Evolutionary conservation across 2,329 filamentous ascomycete species (phyloP).

Genomic region (Neofusicoccum kwambonambiense): DNA sequence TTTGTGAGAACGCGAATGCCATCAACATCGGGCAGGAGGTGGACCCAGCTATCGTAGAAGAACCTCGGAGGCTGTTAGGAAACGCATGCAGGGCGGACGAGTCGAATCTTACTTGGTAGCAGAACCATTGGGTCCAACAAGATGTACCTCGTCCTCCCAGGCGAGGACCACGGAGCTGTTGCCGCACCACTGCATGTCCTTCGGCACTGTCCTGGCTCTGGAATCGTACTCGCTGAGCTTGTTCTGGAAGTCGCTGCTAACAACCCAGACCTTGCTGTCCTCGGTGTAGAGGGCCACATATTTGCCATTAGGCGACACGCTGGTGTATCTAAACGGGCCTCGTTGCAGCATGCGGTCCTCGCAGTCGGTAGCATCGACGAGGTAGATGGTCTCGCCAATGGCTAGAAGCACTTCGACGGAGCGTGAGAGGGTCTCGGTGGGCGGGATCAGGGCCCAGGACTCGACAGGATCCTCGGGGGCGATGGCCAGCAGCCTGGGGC

Average conservation of each 20-base stretch:
- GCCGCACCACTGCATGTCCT: slow-evolving; percentile 93
- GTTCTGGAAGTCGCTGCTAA: slow-evolving; percentile 92
- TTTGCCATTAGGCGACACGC: slow-evolving; percentile 85
- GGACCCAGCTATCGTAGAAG: slow-evolving; percentile 88
- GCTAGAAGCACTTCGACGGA: slow-evolving; percentile 91
- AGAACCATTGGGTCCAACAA: slow-evolving; percentile 81
- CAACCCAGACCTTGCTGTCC: slow-evolving; percentile 80
- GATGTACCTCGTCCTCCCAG: slow-evolving; percentile 96
- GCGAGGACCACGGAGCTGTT: slow-evolving; percentile 90
- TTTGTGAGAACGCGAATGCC: slow-evolving; percentile 90
- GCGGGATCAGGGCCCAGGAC: slow-evolving; percentile 87
- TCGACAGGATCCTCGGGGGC: slow-evolving; percentile 77
- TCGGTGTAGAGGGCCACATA: slow-evolving; percentile 85
- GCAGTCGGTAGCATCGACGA: slow-evolving; percentile 83
- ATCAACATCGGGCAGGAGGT: slow-evolving; percentile 83
- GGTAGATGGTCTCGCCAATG: slow-evolving; percentile 78
- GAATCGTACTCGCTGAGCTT: slow-evolving; percentile 90
- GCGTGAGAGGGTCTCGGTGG: slow-evolving; percentile 81
- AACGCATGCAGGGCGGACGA: too few species aligned
- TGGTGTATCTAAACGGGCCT: slow-evolving; percentile 87
- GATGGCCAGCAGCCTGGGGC: slow-evolving; percentile 76
- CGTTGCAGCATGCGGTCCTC: slow-evolving; percentile 90
- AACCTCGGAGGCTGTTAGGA: slow-evolving; percentile 43
- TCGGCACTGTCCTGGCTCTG: slow-evolving; percentile 77
- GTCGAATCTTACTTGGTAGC: slow-evolving; percentile 51